Percentiles rank a stretch among this genome's conserved stretches.
phyloP scores from a whole-genome alignment of 257 asterid genomes.

The Parsonsia alboflavescens region DNA sequence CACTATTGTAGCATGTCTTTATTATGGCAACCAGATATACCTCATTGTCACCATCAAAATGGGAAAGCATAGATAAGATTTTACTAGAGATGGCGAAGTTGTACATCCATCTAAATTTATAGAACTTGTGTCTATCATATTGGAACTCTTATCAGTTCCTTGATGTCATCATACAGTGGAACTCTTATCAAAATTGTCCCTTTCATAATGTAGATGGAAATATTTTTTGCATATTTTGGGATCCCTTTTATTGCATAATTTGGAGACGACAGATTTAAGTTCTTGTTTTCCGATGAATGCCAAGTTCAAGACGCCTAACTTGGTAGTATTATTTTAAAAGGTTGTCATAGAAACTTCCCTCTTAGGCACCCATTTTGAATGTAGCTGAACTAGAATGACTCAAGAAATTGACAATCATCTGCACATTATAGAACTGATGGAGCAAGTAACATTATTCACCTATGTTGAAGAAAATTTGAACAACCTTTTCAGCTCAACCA shows the following conservation, averaged over 20 bases:
- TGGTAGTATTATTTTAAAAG: not conserved
- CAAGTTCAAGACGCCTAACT: not conserved
- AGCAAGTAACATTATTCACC: not conserved
- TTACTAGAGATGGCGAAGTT: constrained; percentile 3
- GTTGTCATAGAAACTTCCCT: not conserved
- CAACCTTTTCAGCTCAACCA: not conserved
- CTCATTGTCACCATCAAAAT: not conserved
- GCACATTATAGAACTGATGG: not conserved
- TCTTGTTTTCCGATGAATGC: not conserved
- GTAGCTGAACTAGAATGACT: too few relatives aligned
- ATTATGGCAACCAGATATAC: constrained; percentile 1
- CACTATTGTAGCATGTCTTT: not conserved
- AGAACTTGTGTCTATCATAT: not conserved
- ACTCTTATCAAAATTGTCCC: not conserved
- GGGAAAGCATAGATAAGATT: not conserved
- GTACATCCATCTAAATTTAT: constrained; percentile 3
- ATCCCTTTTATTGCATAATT: not conserved
- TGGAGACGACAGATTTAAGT: not conserved
- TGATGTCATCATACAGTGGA: not conserved
- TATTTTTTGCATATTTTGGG: not conserved
- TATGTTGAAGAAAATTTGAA: not conserved
- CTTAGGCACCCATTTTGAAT: not conserved
- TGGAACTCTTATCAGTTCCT: not conserved
- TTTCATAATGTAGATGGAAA: not conserved
- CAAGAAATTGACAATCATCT: too few relatives aligned